These are phyloP conservation scores for Saccharomyces hybrid DNA, from an alignment of 1,139 yeast species.

Conservation along the genomic window DNA sequence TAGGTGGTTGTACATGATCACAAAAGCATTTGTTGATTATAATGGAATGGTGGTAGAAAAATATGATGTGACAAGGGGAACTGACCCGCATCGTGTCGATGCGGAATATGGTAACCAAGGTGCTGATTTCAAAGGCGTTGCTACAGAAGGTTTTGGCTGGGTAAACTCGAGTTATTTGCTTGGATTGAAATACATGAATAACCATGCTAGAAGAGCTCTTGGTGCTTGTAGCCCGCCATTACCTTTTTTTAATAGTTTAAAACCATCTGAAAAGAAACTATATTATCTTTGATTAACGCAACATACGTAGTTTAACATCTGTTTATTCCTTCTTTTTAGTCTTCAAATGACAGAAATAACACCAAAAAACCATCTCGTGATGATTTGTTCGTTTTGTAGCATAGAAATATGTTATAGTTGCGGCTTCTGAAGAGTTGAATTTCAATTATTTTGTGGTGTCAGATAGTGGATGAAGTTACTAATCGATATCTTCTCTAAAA, in stretches of 20 bases:
- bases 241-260: conserved; percentile 51
- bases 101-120: conserved; percentile 99
- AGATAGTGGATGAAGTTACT: neutral
- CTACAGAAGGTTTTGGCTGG: conserved; percentile 97
- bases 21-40: conserved; percentile 85
- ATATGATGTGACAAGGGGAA: conserved; percentile 78
- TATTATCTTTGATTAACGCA: conserved; percentile 32
- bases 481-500: neutral
- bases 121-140: conserved; percentile 83
- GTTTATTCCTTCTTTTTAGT: neutral
- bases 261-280: conserved; percentile 37
- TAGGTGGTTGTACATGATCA: conserved; percentile 86
- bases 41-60: conserved; percentile 96
- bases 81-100: conserved; percentile 84
- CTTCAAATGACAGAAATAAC: neutral
- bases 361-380: neutral
- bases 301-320: too few species aligned
- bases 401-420: neutral
- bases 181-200: conserved; percentile 64
- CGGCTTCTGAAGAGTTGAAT: neutral
- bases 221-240: conserved; percentile 80
- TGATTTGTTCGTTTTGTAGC: neutral
- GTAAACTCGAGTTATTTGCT: conserved; percentile 79
- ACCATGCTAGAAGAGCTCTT: conserved; percentile 66
- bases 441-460: neutral